Percentiles rank a stretch among this genome's conserved stretches.
phyloP scores from a whole-genome alignment of 2,329 filamentous ascomycete species.

The Colletotrichum sp. region DNA sequence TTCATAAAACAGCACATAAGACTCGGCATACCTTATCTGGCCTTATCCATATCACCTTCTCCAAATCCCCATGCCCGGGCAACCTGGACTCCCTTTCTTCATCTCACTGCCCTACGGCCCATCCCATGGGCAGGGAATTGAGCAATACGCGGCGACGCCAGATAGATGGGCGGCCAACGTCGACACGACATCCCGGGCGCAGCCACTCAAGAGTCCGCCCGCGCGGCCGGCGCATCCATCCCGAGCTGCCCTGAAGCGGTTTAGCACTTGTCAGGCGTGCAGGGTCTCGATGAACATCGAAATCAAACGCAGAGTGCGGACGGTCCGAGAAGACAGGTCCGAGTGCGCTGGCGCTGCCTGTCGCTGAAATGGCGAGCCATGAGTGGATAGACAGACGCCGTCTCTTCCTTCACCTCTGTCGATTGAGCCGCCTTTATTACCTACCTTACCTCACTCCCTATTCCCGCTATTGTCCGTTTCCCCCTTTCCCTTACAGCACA shows the following conservation, averaged over 20 bases:
- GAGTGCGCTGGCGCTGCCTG: neutral
- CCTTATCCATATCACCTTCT: neutral
- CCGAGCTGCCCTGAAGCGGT: constrained; percentile 3
- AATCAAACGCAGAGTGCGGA: constrained; percentile 18
- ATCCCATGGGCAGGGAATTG: neutral
- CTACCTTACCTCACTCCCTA: neutral
- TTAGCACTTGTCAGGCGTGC: constrained; percentile 15
- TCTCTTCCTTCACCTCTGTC: neutral
- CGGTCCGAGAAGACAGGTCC: constrained; percentile 6
- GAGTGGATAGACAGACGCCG: neutral
- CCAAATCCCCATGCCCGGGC: neutral
- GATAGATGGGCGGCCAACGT: neutral
- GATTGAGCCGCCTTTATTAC: neutral
- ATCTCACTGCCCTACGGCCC: neutral
- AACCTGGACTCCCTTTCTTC: neutral
- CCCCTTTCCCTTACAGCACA: neutral
- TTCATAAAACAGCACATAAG: neutral
- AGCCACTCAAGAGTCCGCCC: constrained; percentile 7
- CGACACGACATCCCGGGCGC: neutral
- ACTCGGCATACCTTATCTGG: neutral
- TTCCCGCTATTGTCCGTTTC: neutral
- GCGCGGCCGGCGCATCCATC: constrained; percentile 15
- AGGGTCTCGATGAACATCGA: constrained; percentile 19
- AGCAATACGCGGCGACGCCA: neutral
- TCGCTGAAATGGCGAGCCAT: neutral